Conservation (phyloP, 192 early-diverging fungal genomes). For the Rhizophagus sp. region DNA sequence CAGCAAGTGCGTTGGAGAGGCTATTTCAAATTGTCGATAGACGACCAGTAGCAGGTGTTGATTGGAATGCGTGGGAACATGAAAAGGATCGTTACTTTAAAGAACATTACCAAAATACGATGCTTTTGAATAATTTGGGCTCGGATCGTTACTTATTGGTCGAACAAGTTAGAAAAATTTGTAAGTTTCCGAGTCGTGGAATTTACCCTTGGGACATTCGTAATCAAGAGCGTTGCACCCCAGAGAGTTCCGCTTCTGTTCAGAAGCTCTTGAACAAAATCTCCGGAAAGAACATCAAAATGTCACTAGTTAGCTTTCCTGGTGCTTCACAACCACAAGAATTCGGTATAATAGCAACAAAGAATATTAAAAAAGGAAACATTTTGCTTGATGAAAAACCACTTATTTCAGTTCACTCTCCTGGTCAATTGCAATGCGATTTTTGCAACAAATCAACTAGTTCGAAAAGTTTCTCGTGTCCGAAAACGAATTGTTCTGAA, state of each 20-base stretch:
- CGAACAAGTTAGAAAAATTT: background rate
- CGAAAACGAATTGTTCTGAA: background rate
- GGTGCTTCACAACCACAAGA: background rate
- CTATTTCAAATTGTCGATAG: background rate
- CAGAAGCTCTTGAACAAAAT: background rate
- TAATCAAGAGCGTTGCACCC: background rate
- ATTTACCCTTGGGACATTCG: background rate
- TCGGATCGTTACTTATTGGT: background rate
- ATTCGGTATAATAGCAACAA: background rate
- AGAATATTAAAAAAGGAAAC: slow-evolving; percentile 2
- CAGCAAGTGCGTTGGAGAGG: background rate
- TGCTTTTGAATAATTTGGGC: background rate
- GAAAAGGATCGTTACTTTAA: background rate
- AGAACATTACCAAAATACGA: background rate
- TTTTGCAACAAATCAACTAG: background rate
- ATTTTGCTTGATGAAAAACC: background rate
- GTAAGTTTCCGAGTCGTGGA: slow-evolving; percentile 1
- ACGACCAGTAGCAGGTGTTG: background rate
- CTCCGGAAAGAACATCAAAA: background rate
- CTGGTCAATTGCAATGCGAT: slow-evolving; percentile 3
- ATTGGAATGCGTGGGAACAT: background rate
- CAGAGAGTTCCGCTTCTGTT: background rate
- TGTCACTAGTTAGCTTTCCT: slow-evolving; percentile 3
- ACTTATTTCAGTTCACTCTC: background rate
- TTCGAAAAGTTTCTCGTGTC: background rate